Evolutionary conservation across 2,329 filamentous ascomycete species (phyloP).

Genomic region (Clarireedia homoeocarpa): DNA sequence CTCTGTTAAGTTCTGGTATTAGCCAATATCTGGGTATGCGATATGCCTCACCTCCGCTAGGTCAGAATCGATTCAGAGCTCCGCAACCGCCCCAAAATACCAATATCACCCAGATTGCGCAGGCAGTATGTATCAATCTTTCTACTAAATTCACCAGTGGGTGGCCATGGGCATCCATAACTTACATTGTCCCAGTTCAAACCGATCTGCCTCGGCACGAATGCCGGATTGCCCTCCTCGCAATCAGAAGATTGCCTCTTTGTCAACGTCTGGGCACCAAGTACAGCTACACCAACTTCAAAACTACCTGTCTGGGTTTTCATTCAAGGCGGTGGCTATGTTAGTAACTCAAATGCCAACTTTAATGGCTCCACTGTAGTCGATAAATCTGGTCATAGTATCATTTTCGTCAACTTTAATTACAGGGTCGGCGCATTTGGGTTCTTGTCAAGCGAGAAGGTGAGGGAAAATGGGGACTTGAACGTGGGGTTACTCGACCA

Average conservation of each 20-base stretch:
- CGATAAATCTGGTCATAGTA: conserved; percentile 34
- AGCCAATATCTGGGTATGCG: conserved; percentile 66
- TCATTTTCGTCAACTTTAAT: conserved; percentile 54
- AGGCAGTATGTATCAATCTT: not conserved
- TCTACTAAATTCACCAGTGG: not conserved
- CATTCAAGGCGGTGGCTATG: conserved; percentile 43
- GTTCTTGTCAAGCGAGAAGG: conserved; percentile 50
- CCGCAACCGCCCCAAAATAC: not conserved
- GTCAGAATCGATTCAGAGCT: conserved; percentile 54
- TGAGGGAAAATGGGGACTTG: conserved; percentile 47
- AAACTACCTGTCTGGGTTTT: conserved; percentile 48
- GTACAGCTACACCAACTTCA: conserved; percentile 32
- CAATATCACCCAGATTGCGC: not conserved
- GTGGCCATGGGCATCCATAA: not conserved
- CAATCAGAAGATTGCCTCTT: conserved; percentile 35
- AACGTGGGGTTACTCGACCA: conserved; percentile 61
- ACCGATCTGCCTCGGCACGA: conserved; percentile 10
- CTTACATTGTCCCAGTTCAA: conserved; percentile 1
- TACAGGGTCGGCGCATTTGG: conserved; percentile 56
- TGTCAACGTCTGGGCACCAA: conserved; percentile 38
- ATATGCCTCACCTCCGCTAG: conserved; percentile 61
- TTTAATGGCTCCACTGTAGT: conserved; percentile 44
- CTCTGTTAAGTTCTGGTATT: conserved; percentile 44
- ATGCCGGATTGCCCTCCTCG: not conserved
- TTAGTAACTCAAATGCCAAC: conserved; percentile 40